Evolutionary conservation across 2,329 filamentous ascomycete species (phyloP).

Genomic region (Trichoderma harzianum): DNA sequence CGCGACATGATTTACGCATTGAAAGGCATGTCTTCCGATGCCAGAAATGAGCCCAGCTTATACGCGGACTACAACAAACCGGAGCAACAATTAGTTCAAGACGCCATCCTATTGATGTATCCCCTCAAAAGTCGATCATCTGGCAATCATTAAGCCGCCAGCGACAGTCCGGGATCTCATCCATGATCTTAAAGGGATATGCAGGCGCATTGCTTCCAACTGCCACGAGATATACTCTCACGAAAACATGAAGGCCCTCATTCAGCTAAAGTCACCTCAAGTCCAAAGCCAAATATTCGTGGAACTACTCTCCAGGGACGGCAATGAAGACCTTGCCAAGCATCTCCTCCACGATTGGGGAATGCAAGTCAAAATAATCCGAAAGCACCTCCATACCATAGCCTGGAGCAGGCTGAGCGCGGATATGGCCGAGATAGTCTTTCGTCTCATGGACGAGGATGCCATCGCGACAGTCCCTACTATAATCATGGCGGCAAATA

Average conservation of each 20-base stretch:
- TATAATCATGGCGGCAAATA: not conserved
- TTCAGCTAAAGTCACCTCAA: not conserved
- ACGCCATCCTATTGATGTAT: not conserved
- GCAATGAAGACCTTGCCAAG: not conserved
- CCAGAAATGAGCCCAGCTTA: not conserved
- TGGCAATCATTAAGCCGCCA: not conserved
- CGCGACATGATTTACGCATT: slow-evolving; percentile 12
- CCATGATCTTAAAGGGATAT: not conserved
- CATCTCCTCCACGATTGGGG: not conserved
- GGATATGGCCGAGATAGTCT: not conserved
- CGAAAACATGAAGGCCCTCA: not conserved
- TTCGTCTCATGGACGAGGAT: not conserved
- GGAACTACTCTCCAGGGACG: not conserved
- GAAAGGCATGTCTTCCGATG: slow-evolving; percentile 1
- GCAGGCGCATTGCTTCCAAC: not conserved
- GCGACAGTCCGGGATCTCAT: not conserved
- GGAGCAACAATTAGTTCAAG: not conserved
- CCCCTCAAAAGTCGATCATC: not conserved
- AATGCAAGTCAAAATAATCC: not conserved
- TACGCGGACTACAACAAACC: not conserved
- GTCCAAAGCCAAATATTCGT: not conserved
- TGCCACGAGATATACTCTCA: not conserved
- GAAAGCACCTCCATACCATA: not conserved
- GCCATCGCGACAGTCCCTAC: not conserved
- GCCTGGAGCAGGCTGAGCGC: not conserved